Percentiles rank a stretch among this genome's conserved stretches.
phyloP scores from a whole-genome alignment of 2,329 filamentous ascomycete species.

The Fonsecaea pugnacius region DNA sequence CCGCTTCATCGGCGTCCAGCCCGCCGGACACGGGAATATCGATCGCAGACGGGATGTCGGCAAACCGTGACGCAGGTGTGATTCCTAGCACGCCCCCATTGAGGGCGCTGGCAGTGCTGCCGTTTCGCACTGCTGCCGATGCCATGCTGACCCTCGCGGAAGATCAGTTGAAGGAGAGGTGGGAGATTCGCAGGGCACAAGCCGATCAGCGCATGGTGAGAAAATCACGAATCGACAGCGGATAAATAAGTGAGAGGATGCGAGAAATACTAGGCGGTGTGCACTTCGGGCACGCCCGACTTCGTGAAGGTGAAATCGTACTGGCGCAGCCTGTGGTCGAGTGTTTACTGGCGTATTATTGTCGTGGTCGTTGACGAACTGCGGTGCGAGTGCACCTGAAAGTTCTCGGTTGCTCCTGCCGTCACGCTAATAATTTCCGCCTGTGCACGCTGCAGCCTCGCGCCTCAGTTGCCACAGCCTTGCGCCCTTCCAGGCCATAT shows the following conservation, averaged over 20 bases:
- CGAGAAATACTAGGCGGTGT: not conserved
- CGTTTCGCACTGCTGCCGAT: conserved; percentile 27
- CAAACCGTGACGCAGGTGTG: conserved; percentile 53
- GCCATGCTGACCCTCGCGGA: conserved; percentile 23
- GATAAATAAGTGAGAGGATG: not conserved
- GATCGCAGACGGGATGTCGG: conserved; percentile 65
- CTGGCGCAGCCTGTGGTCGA: not conserved
- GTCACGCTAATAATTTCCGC: not conserved
- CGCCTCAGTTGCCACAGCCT: conserved; percentile 2
- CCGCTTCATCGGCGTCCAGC: conserved; percentile 68
- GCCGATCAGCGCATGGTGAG: conserved; percentile 7
- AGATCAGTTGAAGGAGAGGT: conserved; percentile 7
- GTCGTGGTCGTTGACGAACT: not conserved
- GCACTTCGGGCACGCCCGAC: not conserved
- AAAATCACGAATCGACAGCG: not conserved
- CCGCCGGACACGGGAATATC: conserved; percentile 67
- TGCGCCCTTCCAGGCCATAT: not conserved
- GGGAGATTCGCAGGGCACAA: not conserved
- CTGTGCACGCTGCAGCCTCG: not conserved
- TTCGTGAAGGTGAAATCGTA: not conserved
- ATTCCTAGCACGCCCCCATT: conserved; percentile 16
- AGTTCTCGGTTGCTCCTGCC: conserved; percentile 12
- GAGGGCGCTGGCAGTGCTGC: conserved; percentile 14
- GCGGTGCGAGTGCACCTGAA: conserved; percentile 9
- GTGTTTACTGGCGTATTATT: not conserved